phyloP scores from a whole-genome alignment of 2,329 filamentous ascomycete genomes.

The Herpomyces periplanetae region DNA sequence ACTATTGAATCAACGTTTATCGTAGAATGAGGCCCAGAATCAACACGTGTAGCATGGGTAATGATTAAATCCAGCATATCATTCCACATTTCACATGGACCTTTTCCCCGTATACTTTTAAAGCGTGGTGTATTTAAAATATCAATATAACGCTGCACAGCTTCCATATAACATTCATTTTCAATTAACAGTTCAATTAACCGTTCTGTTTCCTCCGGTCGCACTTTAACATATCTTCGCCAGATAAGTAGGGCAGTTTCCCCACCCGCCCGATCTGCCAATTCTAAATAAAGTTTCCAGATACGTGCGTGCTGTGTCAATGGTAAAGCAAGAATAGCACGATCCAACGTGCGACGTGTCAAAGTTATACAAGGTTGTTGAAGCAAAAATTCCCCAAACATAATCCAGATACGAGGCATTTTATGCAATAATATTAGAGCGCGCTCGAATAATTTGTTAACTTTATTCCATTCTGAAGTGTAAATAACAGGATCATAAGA shows the following conservation, averaged over 20 bases:
- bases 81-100: constrained; percentile 81
- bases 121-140: constrained; percentile 69
- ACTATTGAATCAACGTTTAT: constrained; percentile 78
- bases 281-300: constrained; percentile 63
- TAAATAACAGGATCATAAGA: constrained; percentile 48
- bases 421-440: constrained; percentile 81
- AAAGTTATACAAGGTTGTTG: constrained; percentile 65
- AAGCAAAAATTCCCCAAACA: constrained; percentile 68
- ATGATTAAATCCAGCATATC: constrained; percentile 90
- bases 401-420: constrained; percentile 93
- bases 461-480: constrained; percentile 47
- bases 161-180: constrained; percentile 52
- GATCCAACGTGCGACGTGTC: constrained; percentile 58
- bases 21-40: constrained; percentile 36
- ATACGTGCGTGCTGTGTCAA: constrained; percentile 83
- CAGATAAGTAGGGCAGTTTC: constrained; percentile 71
- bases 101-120: constrained; percentile 65
- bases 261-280: constrained; percentile 61
- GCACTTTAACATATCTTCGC: constrained; percentile 82
- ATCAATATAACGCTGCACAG: constrained; percentile 58
- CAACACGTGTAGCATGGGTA: constrained; percentile 48
- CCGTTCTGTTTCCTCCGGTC: constrained; percentile 75
- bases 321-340: constrained; percentile 55
- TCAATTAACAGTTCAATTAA: constrained; percentile 63
- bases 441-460: constrained; percentile 73